phyloP scores from a whole-genome alignment of 1,284 basidiomycete genomes.

The Ganoderma leucocontextum region DNA sequence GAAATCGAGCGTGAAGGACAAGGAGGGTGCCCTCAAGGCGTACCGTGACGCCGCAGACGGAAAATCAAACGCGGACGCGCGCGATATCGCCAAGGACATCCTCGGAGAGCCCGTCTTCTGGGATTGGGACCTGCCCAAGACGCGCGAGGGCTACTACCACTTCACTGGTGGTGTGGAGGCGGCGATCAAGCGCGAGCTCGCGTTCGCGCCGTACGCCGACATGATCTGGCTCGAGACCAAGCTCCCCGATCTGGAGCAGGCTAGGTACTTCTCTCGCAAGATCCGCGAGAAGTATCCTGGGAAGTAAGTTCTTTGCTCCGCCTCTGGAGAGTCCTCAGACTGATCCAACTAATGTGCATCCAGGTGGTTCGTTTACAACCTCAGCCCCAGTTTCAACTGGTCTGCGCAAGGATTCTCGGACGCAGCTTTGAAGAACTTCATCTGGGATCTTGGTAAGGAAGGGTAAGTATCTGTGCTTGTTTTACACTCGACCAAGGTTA shows the following conservation, averaged over 20 bases:
- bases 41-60: slow-evolving; percentile 70
- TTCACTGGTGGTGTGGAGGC: slow-evolving; percentile 86
- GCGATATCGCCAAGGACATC: slow-evolving; percentile 76
- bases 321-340: not conserved
- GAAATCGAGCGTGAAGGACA: slow-evolving; percentile 55
- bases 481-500: not conserved
- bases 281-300: slow-evolving; percentile 79
- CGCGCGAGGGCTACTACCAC: slow-evolving; percentile 93
- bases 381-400: slow-evolving; percentile 97
- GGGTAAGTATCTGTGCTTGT: slow-evolving; percentile 56
- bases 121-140: slow-evolving; percentile 93
- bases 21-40: slow-evolving; percentile 62
- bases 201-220: slow-evolving; percentile 86
- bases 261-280: slow-evolving; percentile 79
- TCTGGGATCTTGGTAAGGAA: slow-evolving; percentile 93
- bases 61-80: slow-evolving; percentile 80
- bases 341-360: not conserved
- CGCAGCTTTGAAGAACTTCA: slow-evolving; percentile 82
- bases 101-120: slow-evolving; percentile 78
- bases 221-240: slow-evolving; percentile 94
- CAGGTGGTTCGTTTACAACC: slow-evolving; percentile 92
- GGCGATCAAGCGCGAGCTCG: slow-evolving; percentile 84
- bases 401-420: slow-evolving; percentile 83
- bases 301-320: slow-evolving; percentile 53
- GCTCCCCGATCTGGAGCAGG: slow-evolving; percentile 82